Evolutionary conservation across 2,329 filamentous ascomycete species (phyloP).

Genomic region (Penicillium oxalicum): DNA sequence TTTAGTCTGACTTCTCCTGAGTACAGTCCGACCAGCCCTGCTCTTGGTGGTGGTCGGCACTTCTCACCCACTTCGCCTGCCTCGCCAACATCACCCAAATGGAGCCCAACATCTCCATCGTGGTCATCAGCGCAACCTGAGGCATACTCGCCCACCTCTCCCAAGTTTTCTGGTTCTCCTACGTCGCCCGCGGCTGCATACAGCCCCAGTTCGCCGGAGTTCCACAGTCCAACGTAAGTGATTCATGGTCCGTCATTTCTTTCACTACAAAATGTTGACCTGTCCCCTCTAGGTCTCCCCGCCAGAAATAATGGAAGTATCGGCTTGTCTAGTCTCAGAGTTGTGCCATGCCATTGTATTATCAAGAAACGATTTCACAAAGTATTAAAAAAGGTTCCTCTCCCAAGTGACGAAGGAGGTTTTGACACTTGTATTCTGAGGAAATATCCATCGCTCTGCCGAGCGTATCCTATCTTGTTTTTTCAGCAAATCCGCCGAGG

Average conservation of each 20-base stretch:
- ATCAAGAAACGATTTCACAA: conserved; percentile 28
- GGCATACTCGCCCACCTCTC: conserved; percentile 47
- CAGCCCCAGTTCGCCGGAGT: conserved; percentile 41
- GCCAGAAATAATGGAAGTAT: conserved; percentile 29
- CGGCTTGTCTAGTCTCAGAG: conserved; percentile 16
- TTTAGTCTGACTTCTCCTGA: conserved; percentile 54
- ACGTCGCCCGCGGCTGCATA: conserved; percentile 41
- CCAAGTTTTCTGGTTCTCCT: conserved; percentile 43
- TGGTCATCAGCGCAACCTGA: conserved; percentile 45
- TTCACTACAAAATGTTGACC: conserved; percentile 11
- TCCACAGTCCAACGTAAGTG: conserved; percentile 39
- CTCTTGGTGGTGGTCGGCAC: conserved; percentile 39
- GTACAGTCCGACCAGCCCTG: conserved; percentile 52
- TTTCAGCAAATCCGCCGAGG: conserved; percentile 18
- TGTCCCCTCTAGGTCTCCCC: conserved; percentile 31
- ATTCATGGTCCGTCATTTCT: background rate
- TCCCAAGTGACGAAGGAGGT: conserved; percentile 34
- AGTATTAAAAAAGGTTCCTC: conserved; percentile 32
- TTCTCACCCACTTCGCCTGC: conserved; percentile 44
- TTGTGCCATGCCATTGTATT: conserved; percentile 34
- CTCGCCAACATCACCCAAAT: conserved; percentile 48
- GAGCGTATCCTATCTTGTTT: conserved; percentile 28
- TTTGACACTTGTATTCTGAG: conserved; percentile 33
- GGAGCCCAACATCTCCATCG: conserved; percentile 52
- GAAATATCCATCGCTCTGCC: conserved; percentile 18